Conservation (phyloP, 169 alveolate genomes). For the Cytauxzoon felis region DNA sequence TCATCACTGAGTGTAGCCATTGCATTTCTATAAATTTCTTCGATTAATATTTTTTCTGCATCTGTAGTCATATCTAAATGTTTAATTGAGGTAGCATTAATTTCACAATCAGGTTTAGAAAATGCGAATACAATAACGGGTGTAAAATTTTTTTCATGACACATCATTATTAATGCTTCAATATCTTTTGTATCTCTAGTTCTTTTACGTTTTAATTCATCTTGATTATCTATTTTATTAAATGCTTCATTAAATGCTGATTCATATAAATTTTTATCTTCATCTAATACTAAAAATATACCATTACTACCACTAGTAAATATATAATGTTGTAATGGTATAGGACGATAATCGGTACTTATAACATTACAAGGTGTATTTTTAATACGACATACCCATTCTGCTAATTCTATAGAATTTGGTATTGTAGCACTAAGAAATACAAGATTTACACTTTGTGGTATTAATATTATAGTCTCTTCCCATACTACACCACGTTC, state of each 20-base stretch:
- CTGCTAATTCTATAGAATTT: slow-evolving; percentile 97
- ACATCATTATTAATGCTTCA: slow-evolving; percentile 88
- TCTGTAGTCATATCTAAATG: slow-evolving; percentile 74
- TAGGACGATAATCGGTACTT: slow-evolving; percentile 96
- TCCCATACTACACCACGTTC: slow-evolving; percentile 99
- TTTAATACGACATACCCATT: slow-evolving; percentile 97
- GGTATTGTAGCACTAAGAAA: slow-evolving; percentile 99
- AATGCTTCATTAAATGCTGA: slow-evolving; percentile 61
- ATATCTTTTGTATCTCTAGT: slow-evolving; percentile 77
- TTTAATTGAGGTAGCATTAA: slow-evolving; percentile 87
- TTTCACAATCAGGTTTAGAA: slow-evolving; percentile 95
- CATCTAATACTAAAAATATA: slow-evolving; percentile 91
- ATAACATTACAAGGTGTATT: slow-evolving; percentile 96
- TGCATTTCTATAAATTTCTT: slow-evolving; percentile 92
- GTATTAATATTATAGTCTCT: slow-evolving; percentile 95
- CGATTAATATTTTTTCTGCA: slow-evolving; percentile 86
- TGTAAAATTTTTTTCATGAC: slow-evolving; percentile 85
- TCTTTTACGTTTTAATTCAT: slow-evolving; percentile 48
- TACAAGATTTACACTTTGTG: slow-evolving; percentile 90
- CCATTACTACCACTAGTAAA: slow-evolving; percentile 95
- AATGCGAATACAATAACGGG: slow-evolving; percentile 97
- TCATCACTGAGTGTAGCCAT: slow-evolving; percentile 94
- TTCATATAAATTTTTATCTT: slow-evolving; percentile 85
- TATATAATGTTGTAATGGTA: slow-evolving; percentile 95
- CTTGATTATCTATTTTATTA: slow-evolving; percentile 11